phyloP scores from a whole-genome alignment of 2,329 filamentous ascomycete genomes.

The Periglandula ipomoeae region DNA sequence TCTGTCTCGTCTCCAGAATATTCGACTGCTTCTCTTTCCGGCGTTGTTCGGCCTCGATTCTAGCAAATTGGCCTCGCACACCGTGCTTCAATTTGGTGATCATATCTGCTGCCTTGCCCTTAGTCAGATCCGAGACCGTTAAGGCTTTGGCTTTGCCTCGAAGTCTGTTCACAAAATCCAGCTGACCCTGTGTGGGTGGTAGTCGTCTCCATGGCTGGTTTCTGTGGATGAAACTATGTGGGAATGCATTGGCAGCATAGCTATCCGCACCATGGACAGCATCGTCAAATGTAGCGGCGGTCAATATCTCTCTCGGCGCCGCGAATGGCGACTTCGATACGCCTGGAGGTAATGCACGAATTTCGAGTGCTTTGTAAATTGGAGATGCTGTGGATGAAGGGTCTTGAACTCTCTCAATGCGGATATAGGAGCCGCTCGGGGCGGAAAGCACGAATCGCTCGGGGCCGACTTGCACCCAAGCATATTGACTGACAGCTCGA shows the following conservation, averaged over 20 bases:
- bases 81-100: conserved; percentile 88
- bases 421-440: conserved; percentile 51
- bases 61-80: conserved; percentile 54
- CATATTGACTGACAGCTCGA: conserved; percentile 60
- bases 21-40: conserved; percentile 31
- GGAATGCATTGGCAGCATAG: conserved; percentile 59
- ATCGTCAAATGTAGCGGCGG: conserved; percentile 56
- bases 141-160: conserved; percentile 45
- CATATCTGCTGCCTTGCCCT: conserved; percentile 79
- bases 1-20: conserved; percentile 29
- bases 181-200: conserved; percentile 55
- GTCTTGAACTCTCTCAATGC: conserved; percentile 34
- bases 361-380: conserved; percentile 35
- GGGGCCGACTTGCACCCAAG: conserved; percentile 75
- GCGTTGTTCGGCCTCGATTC: conserved; percentile 41
- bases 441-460: conserved; percentile 64
- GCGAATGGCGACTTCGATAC: conserved; percentile 52
- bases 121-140: conserved; percentile 51
- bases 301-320: conserved; percentile 58
- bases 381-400: conserved; percentile 13
- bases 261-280: conserved; percentile 82
- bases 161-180: conserved; percentile 62
- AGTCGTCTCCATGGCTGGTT: conserved; percentile 60
- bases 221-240: conserved; percentile 56
- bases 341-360: conserved; percentile 36